Conservation (phyloP, 768 basidiomycete genomes). For the Coprinopsis sp. region DNA sequence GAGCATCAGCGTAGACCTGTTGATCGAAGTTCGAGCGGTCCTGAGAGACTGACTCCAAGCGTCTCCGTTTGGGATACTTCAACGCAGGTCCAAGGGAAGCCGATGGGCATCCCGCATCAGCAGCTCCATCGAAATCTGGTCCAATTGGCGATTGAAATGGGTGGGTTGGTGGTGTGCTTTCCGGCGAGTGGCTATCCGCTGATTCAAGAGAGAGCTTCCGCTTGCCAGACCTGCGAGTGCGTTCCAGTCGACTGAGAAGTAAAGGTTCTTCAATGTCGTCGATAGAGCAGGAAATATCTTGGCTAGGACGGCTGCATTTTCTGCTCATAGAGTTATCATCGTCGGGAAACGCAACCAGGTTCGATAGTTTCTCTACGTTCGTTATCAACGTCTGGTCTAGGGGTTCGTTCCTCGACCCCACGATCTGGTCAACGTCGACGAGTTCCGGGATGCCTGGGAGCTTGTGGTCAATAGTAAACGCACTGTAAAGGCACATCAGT, state of each 20-base stretch:
- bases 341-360: background rate
- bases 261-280: background rate
- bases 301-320: too few relatives aligned
- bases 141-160: too few relatives aligned
- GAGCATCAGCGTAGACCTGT: too few relatives aligned
- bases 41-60: background rate
- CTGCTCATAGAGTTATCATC: background rate
- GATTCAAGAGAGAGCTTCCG: background rate
- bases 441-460: background rate
- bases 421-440: background rate
- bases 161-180: background rate
- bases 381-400: background rate
- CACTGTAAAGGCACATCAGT: background rate
- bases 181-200: background rate
- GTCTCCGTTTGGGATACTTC: background rate
- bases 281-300: background rate
- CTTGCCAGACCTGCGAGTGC: background rate
- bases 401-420: background rate
- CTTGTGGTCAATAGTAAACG: background rate
- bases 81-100: background rate
- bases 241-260: slow-evolving; percentile 4
- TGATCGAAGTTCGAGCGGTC: background rate
- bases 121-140: too few relatives aligned
- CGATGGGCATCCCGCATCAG: too few relatives aligned
- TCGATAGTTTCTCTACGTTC: background rate